These are phyloP conservation scores for Vigna reflexopilosa DNA, from an alignment of 306 rosid genomes.

Conservation along the genomic window DNA sequence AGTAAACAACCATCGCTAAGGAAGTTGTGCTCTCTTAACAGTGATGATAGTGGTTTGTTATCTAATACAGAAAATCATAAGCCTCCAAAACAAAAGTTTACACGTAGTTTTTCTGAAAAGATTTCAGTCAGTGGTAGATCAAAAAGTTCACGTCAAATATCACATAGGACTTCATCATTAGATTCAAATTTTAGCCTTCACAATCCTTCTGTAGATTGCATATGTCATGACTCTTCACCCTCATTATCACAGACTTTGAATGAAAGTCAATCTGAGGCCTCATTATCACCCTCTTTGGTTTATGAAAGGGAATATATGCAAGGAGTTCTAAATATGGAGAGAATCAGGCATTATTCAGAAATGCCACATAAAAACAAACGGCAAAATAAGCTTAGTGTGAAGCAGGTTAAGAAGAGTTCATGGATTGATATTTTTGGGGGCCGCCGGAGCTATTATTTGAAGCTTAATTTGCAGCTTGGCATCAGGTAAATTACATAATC, in stretches of 20 bases:
- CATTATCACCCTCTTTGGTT: slow-evolving; percentile 35
- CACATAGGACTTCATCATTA: slow-evolving; percentile 55
- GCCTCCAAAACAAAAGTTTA: slow-evolving; percentile 52
- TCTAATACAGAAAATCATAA: slow-evolving; percentile 46
- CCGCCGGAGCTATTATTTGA: slow-evolving; percentile 50
- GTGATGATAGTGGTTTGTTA: slow-evolving; percentile 41
- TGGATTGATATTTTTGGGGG: slow-evolving; percentile 48
- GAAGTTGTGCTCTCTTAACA: slow-evolving; percentile 60
- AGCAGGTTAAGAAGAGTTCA: slow-evolving; percentile 61
- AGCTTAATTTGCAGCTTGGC: slow-evolving; percentile 67
- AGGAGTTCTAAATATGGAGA: slow-evolving; percentile 87
- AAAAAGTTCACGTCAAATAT: slow-evolving; percentile 54
- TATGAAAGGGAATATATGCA: slow-evolving; percentile 92
- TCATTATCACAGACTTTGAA: slow-evolving; percentile 43
- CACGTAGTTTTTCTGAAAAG: slow-evolving; percentile 69
- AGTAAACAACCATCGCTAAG: slow-evolving; percentile 67
- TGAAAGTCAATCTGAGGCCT: slow-evolving; percentile 55
- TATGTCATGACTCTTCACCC: slow-evolving; percentile 46
- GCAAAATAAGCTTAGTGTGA: slow-evolving; percentile 52
- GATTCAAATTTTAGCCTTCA: slow-evolving; percentile 45
- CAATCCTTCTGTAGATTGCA: slow-evolving; percentile 52
- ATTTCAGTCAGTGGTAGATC: slow-evolving; percentile 51
- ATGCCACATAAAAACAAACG: slow-evolving; percentile 51
- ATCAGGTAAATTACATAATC: slow-evolving; percentile 52
- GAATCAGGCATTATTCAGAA: slow-evolving; percentile 54